Evolutionary conservation across 148 eudicot species (phyloP), one percentile per base, ranked within the genome.

Genomic region (Cornus kousa): DNA sequence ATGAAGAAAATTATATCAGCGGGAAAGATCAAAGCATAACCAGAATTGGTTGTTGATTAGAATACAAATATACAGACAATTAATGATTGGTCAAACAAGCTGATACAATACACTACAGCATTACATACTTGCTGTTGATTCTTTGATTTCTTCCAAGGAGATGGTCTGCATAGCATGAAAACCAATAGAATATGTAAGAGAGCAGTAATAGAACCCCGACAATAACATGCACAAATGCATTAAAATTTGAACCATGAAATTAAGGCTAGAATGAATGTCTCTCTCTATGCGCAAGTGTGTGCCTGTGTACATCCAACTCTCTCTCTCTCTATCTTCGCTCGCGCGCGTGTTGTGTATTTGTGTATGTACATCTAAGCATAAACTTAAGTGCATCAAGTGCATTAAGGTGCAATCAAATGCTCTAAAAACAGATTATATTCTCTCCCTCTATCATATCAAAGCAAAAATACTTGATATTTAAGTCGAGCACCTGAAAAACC

Each of bases 141-240:
- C 94, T 79, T 69, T 84, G 80, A 93, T 93, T 83, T 93, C 97
- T 9, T 93, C 94, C 89, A 85, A 64, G 33, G 89, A 66, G 71
- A 93, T 89, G 43, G 77, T 66, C 97, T 93, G 93, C 85, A 83
- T 24, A 76, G 67, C n/a, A 78, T 78, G 64, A 81, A 55, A 67
- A 3, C 39, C 35, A 35, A 19, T 24, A 73, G 7, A 73, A 19
- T 32, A 77, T 35, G 33, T 46, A 60, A 70, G 68, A 69, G 23
- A 48, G 50, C 1, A 17, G 28, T 70, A 28, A 62, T 59, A n/a
- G 31, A 50, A 33, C 23, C 20, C 57, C 43, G 48, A 35, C 4
- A 48, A 48, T 1, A 80, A 31, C 28, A 62, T 64, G 4, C 0
- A 43, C 64, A 50, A 71, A 20, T 70, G 23, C 71, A n/a, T 33